Conservation (phyloP, 2,329 filamentous ascomycete species). For the Coleophoma crateriformis region DNA sequence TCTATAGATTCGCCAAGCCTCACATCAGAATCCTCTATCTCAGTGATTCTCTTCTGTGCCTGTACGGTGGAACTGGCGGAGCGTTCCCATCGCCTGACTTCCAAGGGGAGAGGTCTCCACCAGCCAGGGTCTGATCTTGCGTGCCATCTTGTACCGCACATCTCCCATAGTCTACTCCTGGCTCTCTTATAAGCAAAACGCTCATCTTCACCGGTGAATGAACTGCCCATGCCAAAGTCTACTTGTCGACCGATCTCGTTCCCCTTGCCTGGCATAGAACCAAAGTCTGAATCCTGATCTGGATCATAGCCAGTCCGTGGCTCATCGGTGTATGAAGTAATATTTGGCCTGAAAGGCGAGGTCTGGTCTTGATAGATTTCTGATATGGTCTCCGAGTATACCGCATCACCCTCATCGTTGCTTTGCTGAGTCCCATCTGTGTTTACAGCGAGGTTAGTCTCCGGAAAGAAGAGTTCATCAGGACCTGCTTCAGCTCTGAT, state of each 20-base stretch:
- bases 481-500: conserved; percentile 63
- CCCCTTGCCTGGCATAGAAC: conserved; percentile 24
- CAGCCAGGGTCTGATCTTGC: conserved; percentile 52
- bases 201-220: conserved; percentile 77
- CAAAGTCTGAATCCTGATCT: conserved; percentile 53
- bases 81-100: conserved; percentile 64
- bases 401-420: conserved; percentile 39
- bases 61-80: background rate
- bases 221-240: conserved; percentile 62
- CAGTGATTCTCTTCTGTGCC: background rate
- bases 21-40: conserved; percentile 26
- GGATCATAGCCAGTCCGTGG: conserved; percentile 44
- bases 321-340: conserved; percentile 55
- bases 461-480: conserved; percentile 74
- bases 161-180: conserved; percentile 73
- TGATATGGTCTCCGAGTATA: conserved; percentile 60
- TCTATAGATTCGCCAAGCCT: conserved; percentile 34
- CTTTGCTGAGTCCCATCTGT: conserved; percentile 11
- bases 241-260: conserved; percentile 31
- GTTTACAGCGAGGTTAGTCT: conserved; percentile 26
- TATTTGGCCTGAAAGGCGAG: conserved; percentile 73
- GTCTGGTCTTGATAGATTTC: conserved; percentile 76
- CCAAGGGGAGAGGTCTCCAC: conserved; percentile 61
- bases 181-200: conserved; percentile 77
- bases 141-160: conserved; percentile 72